Evolutionary conservation across 495 filamentous ascomycete genomes (phyloP), one percentile per base, ranked within the genome.

Genomic region (Aspergillus leporis): DNA sequence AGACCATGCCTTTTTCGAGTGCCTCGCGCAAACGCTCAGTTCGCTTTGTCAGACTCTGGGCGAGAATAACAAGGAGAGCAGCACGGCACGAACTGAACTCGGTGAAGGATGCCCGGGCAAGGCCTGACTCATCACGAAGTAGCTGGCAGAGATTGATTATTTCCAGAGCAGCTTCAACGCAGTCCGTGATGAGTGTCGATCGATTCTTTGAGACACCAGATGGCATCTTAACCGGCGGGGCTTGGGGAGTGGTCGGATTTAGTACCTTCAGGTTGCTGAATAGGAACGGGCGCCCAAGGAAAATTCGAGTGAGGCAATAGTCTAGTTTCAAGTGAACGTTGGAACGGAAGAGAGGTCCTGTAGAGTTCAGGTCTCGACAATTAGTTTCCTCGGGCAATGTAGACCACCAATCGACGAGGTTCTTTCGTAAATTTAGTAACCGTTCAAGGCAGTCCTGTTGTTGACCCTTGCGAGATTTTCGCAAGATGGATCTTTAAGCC

Each of bases 21-120:
- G 76, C 70, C 50, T 75, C 76, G 32, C 75, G 68, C 6, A 81
- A 72, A 13, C 76, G 68, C 54, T 80, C 78, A 0, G 77, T 81
- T 16, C 75, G 73, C 55, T 80, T 77, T 2, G 75, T 75, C n/a
- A 82, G 59, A 16, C 76, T 76, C 49, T 82, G 77, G 0, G 79
- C 77, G 1, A 81, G 61, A 16, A 82, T 78, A 6, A 81, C 78
- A 3, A 82, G 65, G 1, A 82, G 70, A 1, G 79, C 78, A 9
- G 78, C 79, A 47, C 79, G 77, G 49, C 78, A 81, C 2, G 77
- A 80, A 49, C 77, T 82, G 59, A 81, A 82, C 46, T 82, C 79
- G 0, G 77, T 79, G 58, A 81, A 82, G 0, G 77, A 80, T 5
- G 79, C 78, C 36, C 78, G 75, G 14, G 79, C 79, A 38, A 82